Evolutionary conservation across 345 rosid species (phyloP).

Genomic region (Acer saccharum): DNA sequence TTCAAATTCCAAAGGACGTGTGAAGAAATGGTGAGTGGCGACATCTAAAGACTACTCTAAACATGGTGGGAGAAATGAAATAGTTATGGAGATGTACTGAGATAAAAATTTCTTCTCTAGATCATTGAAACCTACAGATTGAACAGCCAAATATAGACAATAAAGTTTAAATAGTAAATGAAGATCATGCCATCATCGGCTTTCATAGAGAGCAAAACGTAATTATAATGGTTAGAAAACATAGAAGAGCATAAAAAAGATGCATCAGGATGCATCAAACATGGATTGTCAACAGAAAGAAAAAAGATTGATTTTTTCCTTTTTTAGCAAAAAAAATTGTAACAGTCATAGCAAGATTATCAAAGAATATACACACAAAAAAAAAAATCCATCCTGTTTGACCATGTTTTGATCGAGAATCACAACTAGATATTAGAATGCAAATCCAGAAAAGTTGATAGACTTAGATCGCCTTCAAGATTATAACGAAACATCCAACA

Average conservation of each 20-base stretch:
- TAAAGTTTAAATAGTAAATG: not conserved
- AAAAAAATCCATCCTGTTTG: not conserved
- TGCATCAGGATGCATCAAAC: not conserved
- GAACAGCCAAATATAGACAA: not conserved
- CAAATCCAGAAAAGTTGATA: not conserved
- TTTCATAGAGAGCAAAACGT: not conserved
- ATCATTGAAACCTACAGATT: constrained; percentile 1
- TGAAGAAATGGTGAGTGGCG: not conserved
- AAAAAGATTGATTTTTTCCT: not conserved
- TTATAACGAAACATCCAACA: constrained; percentile 6
- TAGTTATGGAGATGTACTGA: not conserved
- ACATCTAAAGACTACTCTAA: not conserved
- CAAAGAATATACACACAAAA: not conserved
- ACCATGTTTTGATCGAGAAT: constrained; percentile 8
- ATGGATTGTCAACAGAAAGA: too few species aligned
- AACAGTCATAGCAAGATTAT: not conserved
- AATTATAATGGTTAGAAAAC: not conserved
- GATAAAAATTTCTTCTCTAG: not conserved
- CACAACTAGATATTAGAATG: not conserved
- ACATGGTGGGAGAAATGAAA: not conserved
- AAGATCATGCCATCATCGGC: not conserved
- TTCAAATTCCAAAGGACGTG: not conserved
- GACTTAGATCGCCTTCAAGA: constrained; percentile 14
- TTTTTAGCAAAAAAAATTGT: not conserved
- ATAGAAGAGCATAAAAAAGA: not conserved